Percentiles rank a stretch among this genome's conserved stretches.
Conservation (phyloP, 768 basidiomycete species). For the Termitomyces sp. region DNA sequence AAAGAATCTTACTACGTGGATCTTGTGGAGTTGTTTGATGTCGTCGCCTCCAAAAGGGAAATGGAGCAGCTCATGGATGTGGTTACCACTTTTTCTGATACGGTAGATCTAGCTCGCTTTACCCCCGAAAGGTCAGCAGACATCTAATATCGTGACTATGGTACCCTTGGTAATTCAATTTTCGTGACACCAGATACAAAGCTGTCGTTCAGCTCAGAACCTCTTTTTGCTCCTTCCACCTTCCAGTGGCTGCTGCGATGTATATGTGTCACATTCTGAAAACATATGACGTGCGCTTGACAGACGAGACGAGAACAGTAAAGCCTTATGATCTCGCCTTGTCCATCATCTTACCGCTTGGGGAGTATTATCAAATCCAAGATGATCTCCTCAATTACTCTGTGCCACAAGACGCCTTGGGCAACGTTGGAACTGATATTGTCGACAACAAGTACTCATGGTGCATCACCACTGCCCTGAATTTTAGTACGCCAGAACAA, state of each 20-base stretch:
- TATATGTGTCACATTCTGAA: slow-evolving; percentile 61
- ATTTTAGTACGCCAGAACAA: slow-evolving; percentile 45
- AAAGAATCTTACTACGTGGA: slow-evolving; percentile 77
- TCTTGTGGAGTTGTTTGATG: slow-evolving; percentile 86
- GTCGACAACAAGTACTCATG: slow-evolving; percentile 98
- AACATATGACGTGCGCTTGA: slow-evolving; percentile 28
- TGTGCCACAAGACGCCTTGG: slow-evolving; percentile 85
- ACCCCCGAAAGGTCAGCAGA: slow-evolving; percentile 70
- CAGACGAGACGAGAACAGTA: slow-evolving; percentile 17
- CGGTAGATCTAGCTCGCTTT: slow-evolving; percentile 83
- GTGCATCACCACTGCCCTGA: slow-evolving; percentile 85
- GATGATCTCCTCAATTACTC: slow-evolving; percentile 96
- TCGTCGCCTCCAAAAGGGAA: slow-evolving; percentile 87
- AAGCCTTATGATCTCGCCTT: slow-evolving; percentile 68
- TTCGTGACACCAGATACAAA: slow-evolving; percentile 53
- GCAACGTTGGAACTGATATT: slow-evolving; percentile 97
- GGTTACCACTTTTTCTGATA: slow-evolving; percentile 87
- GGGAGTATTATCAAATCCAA: slow-evolving; percentile 98
- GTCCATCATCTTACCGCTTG: slow-evolving; percentile 82
- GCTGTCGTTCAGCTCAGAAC: slow-evolving; percentile 97
- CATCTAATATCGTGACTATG: background rate
- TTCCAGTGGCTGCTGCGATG: slow-evolving; percentile 94
- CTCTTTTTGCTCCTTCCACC: slow-evolving; percentile 96
- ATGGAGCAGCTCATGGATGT: slow-evolving; percentile 94
- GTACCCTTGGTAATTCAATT: background rate